Percentiles rank a stretch among this genome's conserved stretches.
Conservation (phyloP, 352 stramenopile species). For the Globisporangium apiculatum region DNA sequence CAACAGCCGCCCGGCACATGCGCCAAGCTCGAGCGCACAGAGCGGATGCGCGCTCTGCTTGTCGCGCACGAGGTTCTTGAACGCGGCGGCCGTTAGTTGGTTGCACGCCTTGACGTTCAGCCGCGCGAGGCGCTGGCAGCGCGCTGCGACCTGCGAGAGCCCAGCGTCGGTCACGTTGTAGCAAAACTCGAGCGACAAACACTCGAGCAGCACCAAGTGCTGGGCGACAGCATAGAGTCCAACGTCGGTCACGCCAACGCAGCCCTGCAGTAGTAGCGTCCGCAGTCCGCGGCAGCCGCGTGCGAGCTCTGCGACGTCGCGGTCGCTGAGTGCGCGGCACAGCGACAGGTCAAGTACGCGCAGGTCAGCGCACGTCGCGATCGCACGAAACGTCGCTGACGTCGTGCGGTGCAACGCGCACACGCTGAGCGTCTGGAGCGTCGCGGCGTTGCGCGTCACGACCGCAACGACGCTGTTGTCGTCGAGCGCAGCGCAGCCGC, state of each 20-base stretch:
- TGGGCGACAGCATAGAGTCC: conserved; percentile 33
- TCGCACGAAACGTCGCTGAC: conserved; percentile 45
- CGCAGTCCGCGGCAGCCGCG: conserved; percentile 30
- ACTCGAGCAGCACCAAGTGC: conserved; percentile 28
- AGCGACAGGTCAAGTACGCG: conserved; percentile 65
- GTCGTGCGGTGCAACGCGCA: conserved; percentile 49
- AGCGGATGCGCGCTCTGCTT: conserved; percentile 20
- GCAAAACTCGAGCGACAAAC: conserved; percentile 86
- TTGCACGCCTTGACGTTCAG: conserved; percentile 88
- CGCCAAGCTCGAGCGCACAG: conserved; percentile 57
- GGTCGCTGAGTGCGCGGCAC: conserved; percentile 60
- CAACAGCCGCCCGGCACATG: conserved; percentile 58
- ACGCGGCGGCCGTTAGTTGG: conserved; percentile 56
- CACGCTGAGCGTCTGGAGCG: conserved; percentile 49
- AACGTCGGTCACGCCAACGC: conserved; percentile 58
- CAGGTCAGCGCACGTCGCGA: conserved; percentile 46
- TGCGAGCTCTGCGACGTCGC: conserved; percentile 38
- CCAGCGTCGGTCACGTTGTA: conserved; percentile 76
- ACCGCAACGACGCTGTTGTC: conserved; percentile 40
- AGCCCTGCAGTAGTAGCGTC: conserved; percentile 51
- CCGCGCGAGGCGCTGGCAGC: conserved; percentile 49
- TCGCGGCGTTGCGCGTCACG: conserved; percentile 38
- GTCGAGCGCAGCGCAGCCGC: conserved; percentile 38
- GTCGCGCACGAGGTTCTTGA: conserved; percentile 37
- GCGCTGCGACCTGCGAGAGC: conserved; percentile 34